Conservation (phyloP, 176 grass and related monocot species). For the Oryza glumipatula region DNA sequence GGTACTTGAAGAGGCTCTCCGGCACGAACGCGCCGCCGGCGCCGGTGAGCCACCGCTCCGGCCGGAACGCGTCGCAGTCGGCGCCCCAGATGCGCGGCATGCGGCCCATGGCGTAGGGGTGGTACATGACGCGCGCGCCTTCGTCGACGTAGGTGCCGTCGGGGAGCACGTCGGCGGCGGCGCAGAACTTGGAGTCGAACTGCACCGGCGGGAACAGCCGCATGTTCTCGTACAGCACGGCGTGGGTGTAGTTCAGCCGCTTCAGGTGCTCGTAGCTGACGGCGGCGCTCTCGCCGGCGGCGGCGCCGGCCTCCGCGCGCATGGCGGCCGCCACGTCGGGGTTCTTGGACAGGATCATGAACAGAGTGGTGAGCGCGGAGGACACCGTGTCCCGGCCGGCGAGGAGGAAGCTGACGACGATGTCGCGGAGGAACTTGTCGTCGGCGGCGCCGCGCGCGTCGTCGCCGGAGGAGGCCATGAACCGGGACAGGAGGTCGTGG, state of each 20-base stretch:
- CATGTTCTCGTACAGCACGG: slow-evolving; percentile 71
- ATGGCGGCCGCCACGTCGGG: slow-evolving; percentile 40
- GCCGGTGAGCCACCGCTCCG: slow-evolving; percentile 71
- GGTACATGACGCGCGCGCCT: slow-evolving; percentile 61
- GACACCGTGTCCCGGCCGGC: slow-evolving; percentile 79
- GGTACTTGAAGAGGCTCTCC: slow-evolving; percentile 66
- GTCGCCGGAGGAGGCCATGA: slow-evolving; percentile 53
- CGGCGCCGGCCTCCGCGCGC: slow-evolving; percentile 45
- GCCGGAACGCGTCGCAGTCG: slow-evolving; percentile 62
- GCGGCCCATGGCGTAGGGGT: slow-evolving; percentile 81
- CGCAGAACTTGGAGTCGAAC: slow-evolving; percentile 89
- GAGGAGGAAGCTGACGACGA: slow-evolving; percentile 83
- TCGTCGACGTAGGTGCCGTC: slow-evolving; percentile 64
- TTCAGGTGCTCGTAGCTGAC: slow-evolving; percentile 43
- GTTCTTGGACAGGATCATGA: slow-evolving; percentile 71
- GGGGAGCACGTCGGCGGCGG: slow-evolving; percentile 57
- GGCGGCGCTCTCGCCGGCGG: not conserved
- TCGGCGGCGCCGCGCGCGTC: slow-evolving; percentile 20
- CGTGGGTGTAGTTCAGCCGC: slow-evolving; percentile 56
- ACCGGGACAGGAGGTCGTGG: slow-evolving; percentile 78
- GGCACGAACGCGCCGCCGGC: slow-evolving; percentile 49
- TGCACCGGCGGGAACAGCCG: slow-evolving; percentile 77
- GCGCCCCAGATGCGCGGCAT: slow-evolving; percentile 75
- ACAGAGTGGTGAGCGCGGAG: slow-evolving; percentile 69
- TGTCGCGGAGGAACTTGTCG: slow-evolving; percentile 84